These are phyloP conservation scores for Biscutella auriculata DNA, from an alignment of 441 rosid species.

Conservation along the genomic window DNA sequence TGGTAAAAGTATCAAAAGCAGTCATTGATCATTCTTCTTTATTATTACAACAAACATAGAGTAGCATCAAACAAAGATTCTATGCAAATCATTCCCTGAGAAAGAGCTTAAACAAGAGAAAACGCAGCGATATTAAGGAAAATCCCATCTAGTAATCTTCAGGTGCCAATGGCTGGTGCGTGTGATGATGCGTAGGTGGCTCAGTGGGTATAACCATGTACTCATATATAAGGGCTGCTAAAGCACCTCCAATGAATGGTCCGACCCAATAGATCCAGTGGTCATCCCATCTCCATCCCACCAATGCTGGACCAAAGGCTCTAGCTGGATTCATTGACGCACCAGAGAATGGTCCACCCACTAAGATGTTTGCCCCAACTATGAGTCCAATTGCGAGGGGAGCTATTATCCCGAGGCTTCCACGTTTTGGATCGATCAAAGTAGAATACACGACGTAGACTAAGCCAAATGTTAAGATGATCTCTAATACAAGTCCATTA, in stretches of 20 bases:
- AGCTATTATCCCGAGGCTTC: slow-evolving; percentile 60
- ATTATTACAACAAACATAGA: slow-evolving; percentile 3
- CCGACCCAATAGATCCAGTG: slow-evolving; percentile 91
- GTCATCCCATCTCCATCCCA: slow-evolving; percentile 79
- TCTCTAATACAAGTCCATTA: slow-evolving; percentile 49
- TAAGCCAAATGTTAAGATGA: slow-evolving; percentile 49
- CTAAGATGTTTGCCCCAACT: slow-evolving; percentile 57
- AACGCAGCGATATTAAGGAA: not conserved
- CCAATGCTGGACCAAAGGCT: slow-evolving; percentile 77
- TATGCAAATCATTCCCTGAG: slow-evolving; percentile 4
- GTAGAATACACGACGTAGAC: slow-evolving; percentile 60
- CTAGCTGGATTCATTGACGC: slow-evolving; percentile 78
- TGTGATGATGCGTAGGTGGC: slow-evolving; percentile 31
- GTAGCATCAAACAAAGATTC: slow-evolving; percentile 1
- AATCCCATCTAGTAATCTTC: slow-evolving; percentile 50
- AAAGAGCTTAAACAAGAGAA: not conserved
- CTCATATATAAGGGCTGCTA: slow-evolving; percentile 58
- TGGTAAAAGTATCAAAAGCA: not conserved
- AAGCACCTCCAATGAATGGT: slow-evolving; percentile 54
- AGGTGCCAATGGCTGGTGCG: slow-evolving; percentile 61
- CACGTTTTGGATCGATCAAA: slow-evolving; percentile 63
- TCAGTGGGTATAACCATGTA: slow-evolving; percentile 45
- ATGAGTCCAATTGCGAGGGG: slow-evolving; percentile 63
- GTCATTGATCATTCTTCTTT: slow-evolving; percentile 8
- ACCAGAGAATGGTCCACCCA: slow-evolving; percentile 73